Evolutionary conservation across 345 rosid species (phyloP).

Genomic region (Eucalyptus erythrocorys): DNA sequence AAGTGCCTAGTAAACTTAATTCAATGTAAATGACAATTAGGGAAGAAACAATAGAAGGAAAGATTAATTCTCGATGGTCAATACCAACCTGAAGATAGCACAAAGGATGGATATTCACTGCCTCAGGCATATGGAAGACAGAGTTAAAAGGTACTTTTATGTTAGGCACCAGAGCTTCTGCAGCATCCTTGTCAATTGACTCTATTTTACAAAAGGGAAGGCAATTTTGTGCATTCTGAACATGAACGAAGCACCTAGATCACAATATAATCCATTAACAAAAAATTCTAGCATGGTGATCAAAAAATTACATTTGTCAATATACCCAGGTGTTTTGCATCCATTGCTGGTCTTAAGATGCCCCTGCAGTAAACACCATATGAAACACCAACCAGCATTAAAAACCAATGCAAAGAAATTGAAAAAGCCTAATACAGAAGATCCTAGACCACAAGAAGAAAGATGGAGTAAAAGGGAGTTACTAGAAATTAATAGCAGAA

Average conservation of each 20-base stretch:
- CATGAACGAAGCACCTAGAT: constrained; percentile 1
- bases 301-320: constrained; percentile 45
- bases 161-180: constrained; percentile 52
- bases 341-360: constrained; percentile 80
- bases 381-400: background rate
- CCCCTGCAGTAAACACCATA: constrained; percentile 34
- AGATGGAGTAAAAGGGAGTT: background rate
- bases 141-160: constrained; percentile 41
- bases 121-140: constrained; percentile 80
- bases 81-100: background rate
- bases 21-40: background rate
- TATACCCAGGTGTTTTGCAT: constrained; percentile 39
- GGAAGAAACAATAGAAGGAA: background rate
- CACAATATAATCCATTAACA: background rate
- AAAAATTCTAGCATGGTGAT: constrained; percentile 1
- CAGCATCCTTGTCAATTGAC: constrained; percentile 38
- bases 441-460: background rate
- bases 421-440: background rate
- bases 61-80: background rate
- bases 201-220: constrained; percentile 65
- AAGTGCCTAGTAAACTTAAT: constrained; percentile 47
- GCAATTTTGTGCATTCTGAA: constrained; percentile 77
- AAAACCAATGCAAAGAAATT: background rate
- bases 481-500: background rate
- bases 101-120: constrained; percentile 64